Percentiles rank a stretch among this genome's conserved stretches.
Conservation (phyloP, 345 rosid genomes). For the Aquilaria malaccensis region DNA sequence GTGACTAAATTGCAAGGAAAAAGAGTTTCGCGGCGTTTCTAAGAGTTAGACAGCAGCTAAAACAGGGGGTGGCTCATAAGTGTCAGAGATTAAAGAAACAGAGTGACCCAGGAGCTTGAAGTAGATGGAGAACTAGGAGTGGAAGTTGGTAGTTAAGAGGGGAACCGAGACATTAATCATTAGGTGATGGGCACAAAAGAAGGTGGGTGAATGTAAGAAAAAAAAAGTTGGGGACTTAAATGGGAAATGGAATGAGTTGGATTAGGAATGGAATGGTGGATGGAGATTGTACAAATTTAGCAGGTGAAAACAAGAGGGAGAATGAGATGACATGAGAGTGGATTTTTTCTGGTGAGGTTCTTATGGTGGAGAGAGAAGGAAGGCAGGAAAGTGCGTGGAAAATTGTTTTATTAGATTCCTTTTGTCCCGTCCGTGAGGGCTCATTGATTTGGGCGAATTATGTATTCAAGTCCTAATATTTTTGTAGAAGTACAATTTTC, state of each 20-base stretch:
- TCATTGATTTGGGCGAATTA: neutral
- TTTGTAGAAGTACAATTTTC: too few species aligned
- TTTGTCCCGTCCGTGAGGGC: slow-evolving; percentile 15
- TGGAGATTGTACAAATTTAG: slow-evolving; percentile 5
- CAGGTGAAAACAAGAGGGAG: slow-evolving; percentile 16
- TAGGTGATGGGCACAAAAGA: neutral
- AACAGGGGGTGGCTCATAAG: slow-evolving; percentile 6
- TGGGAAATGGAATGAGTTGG: neutral
- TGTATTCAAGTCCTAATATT: neutral
- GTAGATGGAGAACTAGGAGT: neutral
- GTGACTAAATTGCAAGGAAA: too few species aligned
- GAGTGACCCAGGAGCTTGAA: slow-evolving; percentile 1
- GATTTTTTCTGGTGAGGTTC: slow-evolving; percentile 6
- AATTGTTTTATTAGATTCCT: slow-evolving; percentile 9
- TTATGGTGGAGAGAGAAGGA: slow-evolving; percentile 23
- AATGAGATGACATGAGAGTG: slow-evolving; percentile 2
- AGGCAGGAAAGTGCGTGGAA: neutral
- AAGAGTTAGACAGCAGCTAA: neutral
- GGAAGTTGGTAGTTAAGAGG: slow-evolving; percentile 1
- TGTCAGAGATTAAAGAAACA: neutral
- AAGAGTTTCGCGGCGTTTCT: slow-evolving; percentile 5
- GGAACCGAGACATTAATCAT: neutral
- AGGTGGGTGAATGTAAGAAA: neutral
- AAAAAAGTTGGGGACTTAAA: neutral
- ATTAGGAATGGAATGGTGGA: neutral